Percentiles rank a stretch among this genome's conserved stretches.
These are phyloP conservation scores for Agrocybe pediades DNA, from an alignment of 768 basidiomycete genomes.

Conservation along the genomic window DNA sequence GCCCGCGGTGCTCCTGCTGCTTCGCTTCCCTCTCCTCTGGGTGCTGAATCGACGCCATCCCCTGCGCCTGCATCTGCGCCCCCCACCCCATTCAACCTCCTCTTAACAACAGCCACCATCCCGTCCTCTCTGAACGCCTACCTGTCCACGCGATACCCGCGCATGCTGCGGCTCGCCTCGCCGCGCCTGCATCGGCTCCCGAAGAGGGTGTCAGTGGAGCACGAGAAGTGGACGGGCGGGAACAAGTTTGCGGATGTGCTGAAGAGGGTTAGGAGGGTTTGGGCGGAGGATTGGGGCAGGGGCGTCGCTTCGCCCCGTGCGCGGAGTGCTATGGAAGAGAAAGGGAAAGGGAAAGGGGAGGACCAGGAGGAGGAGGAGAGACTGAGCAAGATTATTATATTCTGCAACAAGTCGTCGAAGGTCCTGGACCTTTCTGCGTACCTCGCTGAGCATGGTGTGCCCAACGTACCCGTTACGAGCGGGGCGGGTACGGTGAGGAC, in stretches of 20 bases:
- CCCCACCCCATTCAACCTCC: conserved; percentile 73
- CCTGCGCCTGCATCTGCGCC: conserved; percentile 11
- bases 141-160: conserved; percentile 62
- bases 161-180: conserved; percentile 73
- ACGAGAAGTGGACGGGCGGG: conserved; percentile 76
- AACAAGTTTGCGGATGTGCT: conserved; percentile 83
- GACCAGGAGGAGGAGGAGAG: conserved; percentile 21
- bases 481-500: conserved; percentile 58
- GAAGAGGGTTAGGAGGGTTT: conserved; percentile 69
- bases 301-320: conserved; percentile 12
- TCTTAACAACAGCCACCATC: conserved; percentile 87
- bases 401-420: conserved; percentile 76
- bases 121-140: conserved; percentile 73
- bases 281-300: conserved; percentile 62
- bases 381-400: conserved; percentile 75
- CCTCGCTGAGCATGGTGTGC: conserved; percentile 61
- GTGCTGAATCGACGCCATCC: conserved; percentile 15
- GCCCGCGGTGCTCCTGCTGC: conserved; percentile 57
- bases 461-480: conserved; percentile 67
- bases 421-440: conserved; percentile 63
- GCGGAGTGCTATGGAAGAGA: neutral
- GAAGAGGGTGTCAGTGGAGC: conserved; percentile 64
- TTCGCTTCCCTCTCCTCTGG: conserved; percentile 27
- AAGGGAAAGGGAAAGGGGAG: neutral
- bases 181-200: conserved; percentile 83